Evolutionary conservation across 768 basidiomycete species (phyloP).

Genomic region (Artomyces pyxidatus): DNA sequence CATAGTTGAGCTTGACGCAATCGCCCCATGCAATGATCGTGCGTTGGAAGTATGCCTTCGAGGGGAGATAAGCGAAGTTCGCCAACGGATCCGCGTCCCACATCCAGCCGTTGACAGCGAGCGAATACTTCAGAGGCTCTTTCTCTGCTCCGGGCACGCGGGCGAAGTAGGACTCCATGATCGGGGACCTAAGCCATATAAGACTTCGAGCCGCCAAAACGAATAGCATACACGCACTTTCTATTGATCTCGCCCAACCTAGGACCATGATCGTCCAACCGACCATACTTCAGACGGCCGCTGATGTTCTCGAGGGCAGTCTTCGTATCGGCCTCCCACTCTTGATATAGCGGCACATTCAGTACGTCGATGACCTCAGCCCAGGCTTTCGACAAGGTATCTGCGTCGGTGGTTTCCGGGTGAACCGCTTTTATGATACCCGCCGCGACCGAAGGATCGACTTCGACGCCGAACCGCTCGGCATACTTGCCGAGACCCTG

Average conservation of each 20-base stretch:
- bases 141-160: slow-evolving; percentile 50
- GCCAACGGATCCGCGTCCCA: slow-evolving; percentile 92
- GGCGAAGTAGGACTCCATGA: slow-evolving; percentile 92
- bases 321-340: slow-evolving; percentile 79
- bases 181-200: slow-evolving; percentile 48
- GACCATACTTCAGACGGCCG: slow-evolving; percentile 70
- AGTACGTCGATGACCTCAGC: slow-evolving; percentile 71
- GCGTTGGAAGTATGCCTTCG: slow-evolving; percentile 90
- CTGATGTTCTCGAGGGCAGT: slow-evolving; percentile 67
- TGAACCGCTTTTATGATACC: slow-evolving; percentile 67
- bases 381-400: slow-evolving; percentile 65
- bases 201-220: slow-evolving; percentile 3
- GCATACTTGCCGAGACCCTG: slow-evolving; percentile 51
- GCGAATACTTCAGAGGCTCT: slow-evolving; percentile 50
- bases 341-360: slow-evolving; percentile 82
- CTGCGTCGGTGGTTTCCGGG: slow-evolving; percentile 23
- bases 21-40: slow-evolving; percentile 98
- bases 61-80: slow-evolving; percentile 89
- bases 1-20: slow-evolving; percentile 97
- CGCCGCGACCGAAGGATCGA: slow-evolving; percentile 60
- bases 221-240: slow-evolving; percentile 39
- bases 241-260: slow-evolving; percentile 72
- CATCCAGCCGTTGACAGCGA: slow-evolving; percentile 99
- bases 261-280: slow-evolving; percentile 79
- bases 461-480: slow-evolving; percentile 58